Conservation (phyloP, 2,329 filamentous ascomycete genomes). For the Apiospora arundinis region DNA sequence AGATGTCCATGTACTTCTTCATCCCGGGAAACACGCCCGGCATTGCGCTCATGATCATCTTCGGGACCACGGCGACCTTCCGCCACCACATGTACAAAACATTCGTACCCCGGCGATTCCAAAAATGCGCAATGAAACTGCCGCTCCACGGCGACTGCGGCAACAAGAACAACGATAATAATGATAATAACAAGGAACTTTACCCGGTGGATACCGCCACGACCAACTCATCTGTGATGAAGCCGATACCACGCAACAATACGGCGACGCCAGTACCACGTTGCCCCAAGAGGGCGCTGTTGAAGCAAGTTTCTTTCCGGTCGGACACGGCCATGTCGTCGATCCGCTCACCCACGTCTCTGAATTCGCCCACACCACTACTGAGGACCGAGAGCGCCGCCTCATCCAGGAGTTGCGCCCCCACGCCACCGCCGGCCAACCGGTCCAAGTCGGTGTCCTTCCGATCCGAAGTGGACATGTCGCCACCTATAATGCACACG, state of each 20-base stretch:
- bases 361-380: not conserved
- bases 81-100: slow-evolving; percentile 29
- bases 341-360: not conserved
- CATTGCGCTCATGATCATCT: slow-evolving; percentile 32
- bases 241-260: not conserved
- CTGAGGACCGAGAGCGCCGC: not conserved
- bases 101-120: slow-evolving; percentile 24
- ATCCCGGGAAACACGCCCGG: slow-evolving; percentile 34
- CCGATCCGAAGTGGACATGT: not conserved
- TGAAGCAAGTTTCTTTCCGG: not conserved
- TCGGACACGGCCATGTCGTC: not conserved
- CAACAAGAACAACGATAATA: not conserved
- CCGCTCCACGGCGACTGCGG: not conserved
- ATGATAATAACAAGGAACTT: not conserved
- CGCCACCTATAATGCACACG: not conserved
- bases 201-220: not conserved
- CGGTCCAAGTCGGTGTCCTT: not conserved
- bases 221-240: not conserved
- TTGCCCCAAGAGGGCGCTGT: not conserved
- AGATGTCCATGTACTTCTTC: slow-evolving; percentile 28
- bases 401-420: not conserved
- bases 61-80: slow-evolving; percentile 33
- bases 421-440: not conserved
- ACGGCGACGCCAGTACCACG: not conserved
- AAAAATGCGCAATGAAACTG: not conserved